Percentiles rank a stretch among this genome's conserved stretches.
phyloP scores from a whole-genome alignment of 78 protist genomes.

The Creolimax fragrantissima region DNA sequence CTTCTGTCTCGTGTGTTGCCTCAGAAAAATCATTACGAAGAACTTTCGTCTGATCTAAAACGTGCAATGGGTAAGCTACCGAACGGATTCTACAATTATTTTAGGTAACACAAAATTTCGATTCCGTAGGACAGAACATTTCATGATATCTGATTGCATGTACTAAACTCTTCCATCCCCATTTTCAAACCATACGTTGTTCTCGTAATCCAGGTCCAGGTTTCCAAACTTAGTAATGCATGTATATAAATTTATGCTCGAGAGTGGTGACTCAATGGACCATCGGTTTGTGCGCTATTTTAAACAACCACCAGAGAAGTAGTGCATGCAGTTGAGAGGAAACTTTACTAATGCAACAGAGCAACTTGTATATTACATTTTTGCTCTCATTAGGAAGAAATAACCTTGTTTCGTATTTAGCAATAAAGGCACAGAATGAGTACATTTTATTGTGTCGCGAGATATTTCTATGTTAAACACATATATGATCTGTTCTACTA shows the following conservation, averaged over 20 bases:
- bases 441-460: too few relatives aligned
- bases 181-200: not conserved
- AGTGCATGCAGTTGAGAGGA: too few relatives aligned
- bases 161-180: not conserved
- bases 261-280: not conserved
- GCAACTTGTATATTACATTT: too few relatives aligned
- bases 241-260: not conserved
- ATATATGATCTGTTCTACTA: too few relatives aligned
- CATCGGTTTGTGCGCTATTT: not conserved
- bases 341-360: too few relatives aligned
- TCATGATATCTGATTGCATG: not conserved
- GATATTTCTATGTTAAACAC: too few relatives aligned
- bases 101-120: conserved; percentile 30
- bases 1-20: too few relatives aligned
- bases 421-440: too few relatives aligned
- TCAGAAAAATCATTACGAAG: conserved; percentile 45
- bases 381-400: too few relatives aligned
- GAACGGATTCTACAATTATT: conserved; percentile 56
- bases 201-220: not conserved
- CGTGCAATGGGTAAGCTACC: conserved; percentile 48
- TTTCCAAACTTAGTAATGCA: not conserved
- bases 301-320: too few relatives aligned
- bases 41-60: conserved; percentile 36
- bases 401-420: too few relatives aligned
- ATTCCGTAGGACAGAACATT: not conserved